A percentile compares a stretch with the other conserved stretches of the same genome.
Conservation (phyloP, 495 filamentous ascomycete genomes). For the Amphirosellinia nigrospora region DNA sequence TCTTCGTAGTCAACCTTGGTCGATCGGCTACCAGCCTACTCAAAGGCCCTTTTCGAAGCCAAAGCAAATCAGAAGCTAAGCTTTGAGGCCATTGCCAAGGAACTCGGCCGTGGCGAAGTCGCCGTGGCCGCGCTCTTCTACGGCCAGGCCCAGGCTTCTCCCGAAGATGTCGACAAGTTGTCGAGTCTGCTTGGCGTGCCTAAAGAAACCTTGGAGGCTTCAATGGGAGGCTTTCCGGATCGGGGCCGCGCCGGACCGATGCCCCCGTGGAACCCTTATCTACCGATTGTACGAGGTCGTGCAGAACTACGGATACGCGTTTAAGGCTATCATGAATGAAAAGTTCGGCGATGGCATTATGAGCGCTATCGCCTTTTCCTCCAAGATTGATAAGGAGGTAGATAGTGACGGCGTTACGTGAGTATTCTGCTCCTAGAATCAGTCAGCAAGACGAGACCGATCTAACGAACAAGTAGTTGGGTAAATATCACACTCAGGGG, state of each 20-base stretch:
- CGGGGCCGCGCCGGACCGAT: conserved; percentile 85
- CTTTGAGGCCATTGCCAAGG: conserved; percentile 79
- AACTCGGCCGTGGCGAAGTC: conserved; percentile 86
- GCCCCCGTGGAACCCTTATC: conserved; percentile 96
- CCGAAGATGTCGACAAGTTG: conserved; percentile 78
- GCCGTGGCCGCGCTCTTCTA: conserved; percentile 94
- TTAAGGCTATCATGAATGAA: conserved; percentile 96
- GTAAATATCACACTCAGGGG: conserved; percentile 89
- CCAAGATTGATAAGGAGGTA: conserved; percentile 94
- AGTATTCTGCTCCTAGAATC: conserved; percentile 9
- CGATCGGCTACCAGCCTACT: conserved; percentile 67
- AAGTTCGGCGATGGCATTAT: conserved; percentile 99
- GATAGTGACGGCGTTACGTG: conserved; percentile 71
- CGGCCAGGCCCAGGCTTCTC: conserved; percentile 81
- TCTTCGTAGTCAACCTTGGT: conserved; percentile 40
- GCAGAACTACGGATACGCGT: conserved; percentile 97
- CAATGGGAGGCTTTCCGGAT: conserved; percentile 79
- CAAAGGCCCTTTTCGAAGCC: conserved; percentile 79
- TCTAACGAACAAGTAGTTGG: conserved; percentile 58
- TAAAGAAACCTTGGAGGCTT: conserved; percentile 59
- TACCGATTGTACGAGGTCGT: conserved; percentile 96
- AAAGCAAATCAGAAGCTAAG: conserved; percentile 77
- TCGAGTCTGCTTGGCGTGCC: conserved; percentile 69
- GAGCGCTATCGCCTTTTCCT: conserved; percentile 93
- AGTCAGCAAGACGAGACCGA: not conserved